Evolutionary conservation across 192 early-diverging fungal species (phyloP), one percentile per base, ranked within the genome.

Genomic region (Backusella mclennaniae): DNA sequence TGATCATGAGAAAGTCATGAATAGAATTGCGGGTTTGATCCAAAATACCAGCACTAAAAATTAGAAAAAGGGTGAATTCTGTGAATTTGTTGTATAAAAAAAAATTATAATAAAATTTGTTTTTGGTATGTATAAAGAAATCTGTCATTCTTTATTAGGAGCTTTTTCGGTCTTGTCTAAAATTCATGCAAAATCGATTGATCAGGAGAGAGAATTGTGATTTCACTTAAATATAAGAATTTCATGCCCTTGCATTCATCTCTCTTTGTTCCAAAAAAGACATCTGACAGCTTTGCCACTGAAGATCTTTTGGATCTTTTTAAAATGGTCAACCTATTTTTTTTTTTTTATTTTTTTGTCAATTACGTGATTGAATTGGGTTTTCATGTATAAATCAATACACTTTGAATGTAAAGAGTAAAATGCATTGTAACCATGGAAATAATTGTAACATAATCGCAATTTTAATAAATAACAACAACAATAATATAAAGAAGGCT

Each of bases 1-100:
- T 3, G 69, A 72, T 41, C 76, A 77, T 26, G 42, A 66, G 19
- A 41, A 66, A 5, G 19, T 77, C 1, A 77, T 77, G 76, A 49
- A 19, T 23, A 70, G 76, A 52, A 77, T 77, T 36, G 17, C 76
- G 4, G 33, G 52, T 44, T 71, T 77, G 49, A 71, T 71, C 8
- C 35, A 71, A 19, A 71, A 71, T 29, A 63, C 53, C 19, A 56
- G 21, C n/a, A 23, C 21, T 14, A 63, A 63, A 14, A 23, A 63
- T 12, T 63, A 63, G 56, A 29, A 33, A 33, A 33, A 33, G 33
- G 33, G 33, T 33, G 15, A 53, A 21, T 53, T 41, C 21, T 63
- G 56, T 63, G 19, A 56, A 23, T 63, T 63, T 31, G 56, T 29
- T 63, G 56, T 63, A 63, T 21, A 63, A 63, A 21, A 29, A 26